These are phyloP conservation scores for Parathielavia appendiculata DNA, from an alignment of 495 filamentous ascomycete species.

Conservation along the genomic window DNA sequence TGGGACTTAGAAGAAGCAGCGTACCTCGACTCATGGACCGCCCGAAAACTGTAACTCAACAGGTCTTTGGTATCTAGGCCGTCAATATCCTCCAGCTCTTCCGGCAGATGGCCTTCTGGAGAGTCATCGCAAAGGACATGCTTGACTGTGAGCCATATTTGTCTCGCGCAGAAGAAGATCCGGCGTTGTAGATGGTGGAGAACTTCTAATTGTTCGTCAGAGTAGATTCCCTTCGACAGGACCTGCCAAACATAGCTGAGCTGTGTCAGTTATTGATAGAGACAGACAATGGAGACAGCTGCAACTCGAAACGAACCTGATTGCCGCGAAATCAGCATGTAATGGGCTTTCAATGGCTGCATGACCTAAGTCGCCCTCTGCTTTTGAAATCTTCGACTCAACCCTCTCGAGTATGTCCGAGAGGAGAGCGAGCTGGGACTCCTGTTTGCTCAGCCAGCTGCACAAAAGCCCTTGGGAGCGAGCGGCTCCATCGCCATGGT, in stretches of 20 bases:
- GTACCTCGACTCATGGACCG: constrained; percentile 84
- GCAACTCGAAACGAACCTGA: constrained; percentile 45
- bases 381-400: constrained; percentile 52
- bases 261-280: constrained; percentile 12
- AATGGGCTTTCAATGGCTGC: constrained; percentile 61
- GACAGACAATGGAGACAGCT: neutral
- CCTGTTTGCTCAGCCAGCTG: constrained; percentile 37
- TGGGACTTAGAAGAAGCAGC: constrained; percentile 1
- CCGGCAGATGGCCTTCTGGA: constrained; percentile 78
- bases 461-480: constrained; percentile 52
- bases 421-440: constrained; percentile 40
- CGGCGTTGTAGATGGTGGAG: constrained; percentile 47
- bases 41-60: constrained; percentile 89
- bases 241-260: constrained; percentile 44
- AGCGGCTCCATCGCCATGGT: constrained; percentile 81
- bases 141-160: constrained; percentile 69
- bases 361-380: constrained; percentile 53
- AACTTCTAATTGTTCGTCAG: constrained; percentile 33
- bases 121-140: constrained; percentile 82
- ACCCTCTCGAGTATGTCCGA: constrained; percentile 45
- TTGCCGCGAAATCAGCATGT: constrained; percentile 63
- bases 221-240: constrained; percentile 30
- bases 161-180: constrained; percentile 52
- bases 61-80: constrained; percentile 76
- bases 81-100: constrained; percentile 62